These are phyloP conservation scores for Gilbertella persicaria DNA, from an alignment of 371 early-diverging fungal genomes.

Conservation along the genomic window DNA sequence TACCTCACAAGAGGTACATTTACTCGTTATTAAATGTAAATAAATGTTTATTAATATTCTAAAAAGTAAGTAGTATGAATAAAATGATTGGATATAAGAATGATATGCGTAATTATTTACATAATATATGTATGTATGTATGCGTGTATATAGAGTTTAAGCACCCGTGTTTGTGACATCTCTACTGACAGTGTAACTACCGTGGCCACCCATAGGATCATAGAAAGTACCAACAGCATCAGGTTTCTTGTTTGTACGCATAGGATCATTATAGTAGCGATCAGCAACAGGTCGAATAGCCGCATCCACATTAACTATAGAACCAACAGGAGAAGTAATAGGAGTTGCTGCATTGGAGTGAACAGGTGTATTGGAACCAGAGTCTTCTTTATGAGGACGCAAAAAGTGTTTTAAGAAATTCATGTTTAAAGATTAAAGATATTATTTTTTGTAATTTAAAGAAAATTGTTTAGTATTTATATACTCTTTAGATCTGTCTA, in stretches of 20 bases:
- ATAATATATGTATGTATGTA: not conserved
- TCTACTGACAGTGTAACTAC: slow-evolving; percentile 14
- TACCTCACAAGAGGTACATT: slow-evolving; percentile 73
- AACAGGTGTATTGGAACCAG: not conserved
- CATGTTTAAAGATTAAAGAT: slow-evolving; percentile 2
- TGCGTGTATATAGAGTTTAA: slow-evolving; percentile 17
- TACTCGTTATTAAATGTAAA: slow-evolving; percentile 55
- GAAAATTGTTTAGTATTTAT: not conserved
- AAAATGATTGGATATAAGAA: not conserved
- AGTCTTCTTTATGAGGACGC: slow-evolving; percentile 1
- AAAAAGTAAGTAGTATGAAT: not conserved
- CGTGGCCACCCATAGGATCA: slow-evolving; percentile 46
- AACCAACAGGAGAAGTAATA: slow-evolving; percentile 15
- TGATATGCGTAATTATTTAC: not conserved
- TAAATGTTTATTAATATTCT: too few species aligned
- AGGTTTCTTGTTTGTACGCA: slow-evolving; percentile 16
- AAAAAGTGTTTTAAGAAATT: slow-evolving; percentile 18
- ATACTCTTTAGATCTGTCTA: slow-evolving; percentile 6
- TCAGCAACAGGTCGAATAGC: not conserved
- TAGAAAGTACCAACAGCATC: slow-evolving; percentile 29
- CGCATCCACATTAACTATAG: not conserved
- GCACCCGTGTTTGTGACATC: slow-evolving; percentile 44
- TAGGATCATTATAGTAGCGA: slow-evolving; percentile 25
- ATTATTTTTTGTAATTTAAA: not conserved
- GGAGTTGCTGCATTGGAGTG: slow-evolving; percentile 14